A percentile compares a stretch with the other conserved stretches of the same genome.
Evolutionary conservation across 208 protist species (phyloP).

Genomic region (Trypanosoma brucei): DNA sequence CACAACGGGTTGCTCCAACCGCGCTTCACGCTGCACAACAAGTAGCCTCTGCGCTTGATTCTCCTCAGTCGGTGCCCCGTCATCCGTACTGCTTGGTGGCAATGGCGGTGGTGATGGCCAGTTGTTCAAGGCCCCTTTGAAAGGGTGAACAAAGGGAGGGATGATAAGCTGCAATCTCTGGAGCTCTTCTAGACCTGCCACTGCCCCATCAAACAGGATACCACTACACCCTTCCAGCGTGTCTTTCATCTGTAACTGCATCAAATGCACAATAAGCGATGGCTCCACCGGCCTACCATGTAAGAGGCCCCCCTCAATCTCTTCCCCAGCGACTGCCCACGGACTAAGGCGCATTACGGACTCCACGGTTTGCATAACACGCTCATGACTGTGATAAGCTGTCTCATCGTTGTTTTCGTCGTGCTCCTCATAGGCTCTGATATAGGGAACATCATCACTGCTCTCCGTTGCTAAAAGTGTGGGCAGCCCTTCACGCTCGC

Average conservation of each 20-base stretch:
- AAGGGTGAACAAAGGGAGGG: slow-evolving; percentile 10
- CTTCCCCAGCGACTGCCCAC: slow-evolving; percentile 38
- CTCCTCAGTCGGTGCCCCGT: neutral
- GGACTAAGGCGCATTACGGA: slow-evolving; percentile 17
- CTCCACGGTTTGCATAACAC: slow-evolving; percentile 7
- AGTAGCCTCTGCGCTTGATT: slow-evolving; percentile 1
- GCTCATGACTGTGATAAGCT: slow-evolving; percentile 16
- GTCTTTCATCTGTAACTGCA: slow-evolving; percentile 44
- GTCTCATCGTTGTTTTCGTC: slow-evolving; percentile 20
- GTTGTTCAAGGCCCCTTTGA: slow-evolving; percentile 14
- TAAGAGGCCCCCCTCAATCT: slow-evolving; percentile 37
- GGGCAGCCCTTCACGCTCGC: slow-evolving; percentile 12
- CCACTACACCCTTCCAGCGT: slow-evolving; percentile 29
- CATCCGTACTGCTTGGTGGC: neutral
- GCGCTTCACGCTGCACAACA: slow-evolving; percentile 15
- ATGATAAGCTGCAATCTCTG: slow-evolving; percentile 13
- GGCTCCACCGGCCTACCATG: slow-evolving; percentile 40
- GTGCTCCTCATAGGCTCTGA: slow-evolving; percentile 16
- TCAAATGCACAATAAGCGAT: slow-evolving; percentile 32
- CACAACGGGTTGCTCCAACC: slow-evolving; percentile 23
- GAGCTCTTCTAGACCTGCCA: slow-evolving; percentile 30
- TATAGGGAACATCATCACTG: slow-evolving; percentile 6
- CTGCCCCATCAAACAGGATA: slow-evolving; percentile 64
- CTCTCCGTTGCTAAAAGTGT: slow-evolving; percentile 14
- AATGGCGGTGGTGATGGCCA: slow-evolving; percentile 6